Evolutionary conservation across 169 alveolate species (phyloP).

Genomic region (Plasmodium falciparum): DNA sequence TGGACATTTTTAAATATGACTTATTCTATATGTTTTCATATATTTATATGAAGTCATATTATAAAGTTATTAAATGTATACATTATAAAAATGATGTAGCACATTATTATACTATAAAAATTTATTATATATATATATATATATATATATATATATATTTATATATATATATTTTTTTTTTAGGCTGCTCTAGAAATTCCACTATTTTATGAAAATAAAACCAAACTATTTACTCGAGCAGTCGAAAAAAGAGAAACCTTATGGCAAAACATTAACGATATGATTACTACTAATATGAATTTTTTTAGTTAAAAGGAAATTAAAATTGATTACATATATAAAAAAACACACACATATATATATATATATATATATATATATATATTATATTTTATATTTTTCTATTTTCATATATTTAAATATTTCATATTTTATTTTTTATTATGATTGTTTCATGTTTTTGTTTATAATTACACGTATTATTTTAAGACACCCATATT

Average conservation of each 20-base stretch:
- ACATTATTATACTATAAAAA: too few species aligned
- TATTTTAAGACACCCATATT: too few species aligned
- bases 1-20: too few species aligned
- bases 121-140: background rate
- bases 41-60: too few species aligned
- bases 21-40: too few species aligned
- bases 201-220: constrained; percentile 57
- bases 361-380: background rate
- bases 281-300: constrained; percentile 45
- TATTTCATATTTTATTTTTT: too few species aligned
- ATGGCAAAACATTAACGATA: constrained; percentile 67
- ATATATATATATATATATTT: background rate
- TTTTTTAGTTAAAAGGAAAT: constrained; percentile 20
- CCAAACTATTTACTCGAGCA: constrained; percentile 43
- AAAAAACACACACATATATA: background rate
- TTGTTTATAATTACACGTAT: too few species aligned
- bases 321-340: background rate
- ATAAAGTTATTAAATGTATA: too few species aligned
- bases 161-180: background rate
- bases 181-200: constrained; percentile 64
- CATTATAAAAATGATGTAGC: too few species aligned
- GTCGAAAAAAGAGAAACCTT: constrained; percentile 64
- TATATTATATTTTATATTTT: too few species aligned
- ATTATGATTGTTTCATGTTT: too few species aligned
- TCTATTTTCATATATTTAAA: too few species aligned